These are phyloP conservation scores for Nicotiana obtusifolia DNA, from an alignment of 257 asterid genomes.

Conservation along the genomic window DNA sequence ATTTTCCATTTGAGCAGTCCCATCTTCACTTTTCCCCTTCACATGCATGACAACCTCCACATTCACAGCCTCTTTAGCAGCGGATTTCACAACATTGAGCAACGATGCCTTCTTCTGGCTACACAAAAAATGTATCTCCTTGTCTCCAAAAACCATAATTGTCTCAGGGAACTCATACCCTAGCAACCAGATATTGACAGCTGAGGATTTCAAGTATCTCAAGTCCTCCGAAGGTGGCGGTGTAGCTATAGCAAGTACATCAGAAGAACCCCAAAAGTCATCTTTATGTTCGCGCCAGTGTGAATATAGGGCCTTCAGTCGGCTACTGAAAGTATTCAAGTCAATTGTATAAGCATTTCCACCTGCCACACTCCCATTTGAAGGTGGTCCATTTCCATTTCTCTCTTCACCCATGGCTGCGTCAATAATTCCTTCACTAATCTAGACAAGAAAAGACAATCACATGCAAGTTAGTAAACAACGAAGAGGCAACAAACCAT, in stretches of 20 bases:
- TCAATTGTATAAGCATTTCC: conserved; percentile 34
- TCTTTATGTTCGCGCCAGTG: conserved; percentile 42
- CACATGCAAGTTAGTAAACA: too few species aligned
- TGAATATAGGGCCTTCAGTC: conserved; percentile 36
- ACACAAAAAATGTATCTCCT: conserved; percentile 25
- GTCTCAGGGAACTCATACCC: conserved; percentile 28
- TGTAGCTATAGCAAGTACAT: conserved; percentile 40
- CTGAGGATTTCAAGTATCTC: conserved; percentile 38
- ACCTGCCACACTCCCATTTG: not conserved
- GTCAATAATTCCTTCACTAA: not conserved
- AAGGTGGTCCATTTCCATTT: not conserved
- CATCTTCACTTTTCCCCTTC: conserved; percentile 21
- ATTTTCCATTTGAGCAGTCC: conserved; percentile 17
- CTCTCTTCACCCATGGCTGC: not conserved
- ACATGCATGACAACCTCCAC: conserved; percentile 22
- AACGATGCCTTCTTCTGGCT: conserved; percentile 24
- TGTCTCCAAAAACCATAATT: conserved; percentile 22
- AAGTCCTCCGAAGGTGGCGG: conserved; percentile 53
- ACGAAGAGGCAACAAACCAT: too few species aligned
- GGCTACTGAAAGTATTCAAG: conserved; percentile 38
- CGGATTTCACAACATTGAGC: conserved; percentile 15
- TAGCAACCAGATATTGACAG: conserved; percentile 22
- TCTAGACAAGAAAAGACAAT: not conserved
- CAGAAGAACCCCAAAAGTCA: conserved; percentile 45
- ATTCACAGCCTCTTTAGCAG: conserved; percentile 17